Evolutionary conservation across 805 yeast species (phyloP), one percentile per base, ranked within the genome.

Genomic region (Blastobotrys peoriensis): DNA sequence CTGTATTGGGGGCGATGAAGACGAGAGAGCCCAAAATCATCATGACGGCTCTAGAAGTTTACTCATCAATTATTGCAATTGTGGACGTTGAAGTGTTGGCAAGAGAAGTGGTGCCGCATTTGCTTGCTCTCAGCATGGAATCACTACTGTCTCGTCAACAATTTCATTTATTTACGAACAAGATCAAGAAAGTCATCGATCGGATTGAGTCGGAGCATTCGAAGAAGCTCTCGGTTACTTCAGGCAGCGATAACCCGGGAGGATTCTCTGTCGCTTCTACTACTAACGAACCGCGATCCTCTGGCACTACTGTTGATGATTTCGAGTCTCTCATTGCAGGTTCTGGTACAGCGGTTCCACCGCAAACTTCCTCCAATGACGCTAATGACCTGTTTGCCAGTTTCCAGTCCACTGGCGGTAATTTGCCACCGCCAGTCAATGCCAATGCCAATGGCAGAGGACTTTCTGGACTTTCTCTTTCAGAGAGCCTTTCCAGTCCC

Each of bases 11-110:
- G 53, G 76, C 78, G 13, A 75, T 86, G 73, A 86, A 86, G 60
- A 81, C 93, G 21, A 69, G 93, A 49, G 89, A 85, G 55, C 73
- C 84, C 13, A 66, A 78, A 36, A 79, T 86, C 33, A 71, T 85
- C 36, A 59, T 68, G 54, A 68, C 74, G 20, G 68, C 79, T 3
- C 55, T 79, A 22, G 58, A 57, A 10, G 66, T 78, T 4, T 74
- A 76, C 54, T 53, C 56, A 13, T 48, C 63, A 1, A 43, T 65
- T 4, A 36, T 42, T n/a, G 49, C 48, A 16, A 60, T 74, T 8
- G 67, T 78, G 16, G 73, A 68, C 18, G 72, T 77, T 35, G 79
- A 76, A 37, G 61, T 61, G 1, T 62, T 76, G 15, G 72, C 84
- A n/a, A 69, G 70, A n/a, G 69, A 70, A 21, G 71, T 78, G 3